Base-by-base conservation (phyloP, 495 filamentous ascomycete species). In the Paragyromitra xinjiangensis region DNA sequence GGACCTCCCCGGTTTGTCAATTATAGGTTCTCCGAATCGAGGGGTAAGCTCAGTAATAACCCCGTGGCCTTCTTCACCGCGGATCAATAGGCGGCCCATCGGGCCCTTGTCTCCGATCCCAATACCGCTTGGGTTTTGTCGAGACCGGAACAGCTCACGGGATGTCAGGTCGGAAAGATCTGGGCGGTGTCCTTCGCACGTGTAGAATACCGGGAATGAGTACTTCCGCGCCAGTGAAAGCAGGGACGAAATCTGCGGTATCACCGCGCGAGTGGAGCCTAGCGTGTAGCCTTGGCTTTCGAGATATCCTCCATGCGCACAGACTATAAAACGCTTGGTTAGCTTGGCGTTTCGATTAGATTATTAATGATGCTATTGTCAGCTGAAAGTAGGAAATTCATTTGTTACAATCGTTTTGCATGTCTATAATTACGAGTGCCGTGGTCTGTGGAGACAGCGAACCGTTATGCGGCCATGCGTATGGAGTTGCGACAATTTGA, bases 1-100 rank as follows among this genome's bases (percentile, higher is more conserved):
- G n/a, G 90, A 87, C 2, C 86, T 85, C 0, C 90, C 90, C 0
- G 90, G 90, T 82, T 93, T 92, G 80, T 92, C 90, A 48, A 93
- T 88, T 5, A 92, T 85, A 0, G 88, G 87, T 73, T 92, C 90
- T 4, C 83, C 83, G 2, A 84, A 84, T 1, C 87, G 73, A 24
- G 90, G 90, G 53, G 85, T 84, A 29, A 92, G 83, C 76, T 91
- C 90, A 14, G 87, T 84, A 29, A 92, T 85, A 39, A 88, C 89
- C 40, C 88, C 90, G 72, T 91, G 89, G 8, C 91, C 91, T 22
- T 83, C 74, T 80, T 92, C 89, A 0, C 91, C 90, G 26, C 90
- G 88, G 55, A 92, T 85, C 6, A 92, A 84, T 2, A 91, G 85
- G 22, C 89, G 87, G 2, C 91, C 91, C 62, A 92, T 83, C 1